These are phyloP conservation scores for Globisporangium splendens DNA, from an alignment of 352 stramenopile genomes.

Conservation along the genomic window DNA sequence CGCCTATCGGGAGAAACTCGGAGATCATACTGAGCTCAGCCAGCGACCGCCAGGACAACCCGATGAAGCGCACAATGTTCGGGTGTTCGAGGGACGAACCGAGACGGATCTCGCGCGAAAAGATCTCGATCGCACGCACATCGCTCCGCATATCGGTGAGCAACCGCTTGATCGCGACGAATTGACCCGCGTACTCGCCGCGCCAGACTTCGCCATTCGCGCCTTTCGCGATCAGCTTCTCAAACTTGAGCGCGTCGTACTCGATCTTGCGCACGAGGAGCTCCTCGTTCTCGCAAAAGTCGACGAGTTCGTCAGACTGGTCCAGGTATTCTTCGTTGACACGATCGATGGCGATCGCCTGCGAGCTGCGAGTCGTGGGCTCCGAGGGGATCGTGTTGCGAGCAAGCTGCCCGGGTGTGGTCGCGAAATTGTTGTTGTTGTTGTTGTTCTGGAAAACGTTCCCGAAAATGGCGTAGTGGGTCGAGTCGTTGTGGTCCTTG, in stretches of 20 bases:
- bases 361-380: conserved; percentile 6
- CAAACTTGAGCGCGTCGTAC: conserved; percentile 36
- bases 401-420: background rate
- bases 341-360: conserved; percentile 5
- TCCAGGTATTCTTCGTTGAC: conserved; percentile 11
- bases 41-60: conserved; percentile 49
- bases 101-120: conserved; percentile 52
- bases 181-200: conserved; percentile 29
- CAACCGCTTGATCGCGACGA: conserved; percentile 64
- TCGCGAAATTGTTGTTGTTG: conserved; percentile 4
- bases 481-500: background rate
- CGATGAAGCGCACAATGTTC: conserved; percentile 69
- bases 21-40: conserved; percentile 55
- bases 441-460: background rate
- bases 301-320: conserved; percentile 29
- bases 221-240: conserved; percentile 36
- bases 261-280: conserved; percentile 45
- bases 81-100: conserved; percentile 45
- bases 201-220: conserved; percentile 65
- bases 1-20: conserved; percentile 58
- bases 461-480: conserved; percentile 10
- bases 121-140: conserved; percentile 34
- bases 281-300: conserved; percentile 36
- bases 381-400: background rate
- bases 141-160: conserved; percentile 44